Evolutionary conservation across 148 eudicot species (phyloP).

Genomic region (Suaeda aralocaspica): DNA sequence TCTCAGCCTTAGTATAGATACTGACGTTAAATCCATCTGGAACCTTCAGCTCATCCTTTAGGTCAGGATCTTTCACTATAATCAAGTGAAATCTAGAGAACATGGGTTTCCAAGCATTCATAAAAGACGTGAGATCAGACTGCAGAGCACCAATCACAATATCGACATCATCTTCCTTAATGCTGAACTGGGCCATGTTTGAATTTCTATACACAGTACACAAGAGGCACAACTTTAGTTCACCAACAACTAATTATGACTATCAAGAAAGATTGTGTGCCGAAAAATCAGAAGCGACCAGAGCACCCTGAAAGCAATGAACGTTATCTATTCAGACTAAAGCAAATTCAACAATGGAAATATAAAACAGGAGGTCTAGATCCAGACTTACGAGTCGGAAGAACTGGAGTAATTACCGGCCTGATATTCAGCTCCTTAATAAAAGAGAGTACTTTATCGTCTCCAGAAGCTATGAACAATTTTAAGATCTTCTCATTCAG

Average conservation of each 20-base stretch:
- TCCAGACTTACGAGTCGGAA: constrained; percentile 74
- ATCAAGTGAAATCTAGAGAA: constrained; percentile 77
- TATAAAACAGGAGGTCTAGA: neutral
- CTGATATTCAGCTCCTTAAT: constrained; percentile 69
- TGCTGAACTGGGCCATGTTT: constrained; percentile 50
- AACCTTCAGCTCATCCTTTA: constrained; percentile 66
- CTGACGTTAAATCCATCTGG: constrained; percentile 62
- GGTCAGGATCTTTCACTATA: constrained; percentile 76
- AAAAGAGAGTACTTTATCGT: constrained; percentile 69
- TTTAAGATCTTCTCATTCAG: constrained; percentile 79
- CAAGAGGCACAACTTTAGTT: constrained; percentile 6
- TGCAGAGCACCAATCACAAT: constrained; percentile 76
- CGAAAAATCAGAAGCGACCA: constrained; percentile 44
- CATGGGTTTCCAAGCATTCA: constrained; percentile 78
- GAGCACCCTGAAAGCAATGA: constrained; percentile 60
- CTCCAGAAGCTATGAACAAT: constrained; percentile 70
- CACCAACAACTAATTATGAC: neutral
- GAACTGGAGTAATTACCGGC: constrained; percentile 58
- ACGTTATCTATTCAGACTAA: constrained; percentile 5
- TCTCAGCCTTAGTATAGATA: constrained; percentile 62
- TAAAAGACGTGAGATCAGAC: constrained; percentile 71
- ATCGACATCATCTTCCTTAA: constrained; percentile 67
- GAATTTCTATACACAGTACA: neutral
- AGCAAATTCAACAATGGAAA: neutral
- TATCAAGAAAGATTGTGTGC: constrained; percentile 15